A percentile compares a stretch with the other conserved stretches of the same genome.
These are phyloP conservation scores for Tolypocladium ophioglossoides DNA, from an alignment of 2,329 filamentous ascomycete genomes.

Conservation along the genomic window DNA sequence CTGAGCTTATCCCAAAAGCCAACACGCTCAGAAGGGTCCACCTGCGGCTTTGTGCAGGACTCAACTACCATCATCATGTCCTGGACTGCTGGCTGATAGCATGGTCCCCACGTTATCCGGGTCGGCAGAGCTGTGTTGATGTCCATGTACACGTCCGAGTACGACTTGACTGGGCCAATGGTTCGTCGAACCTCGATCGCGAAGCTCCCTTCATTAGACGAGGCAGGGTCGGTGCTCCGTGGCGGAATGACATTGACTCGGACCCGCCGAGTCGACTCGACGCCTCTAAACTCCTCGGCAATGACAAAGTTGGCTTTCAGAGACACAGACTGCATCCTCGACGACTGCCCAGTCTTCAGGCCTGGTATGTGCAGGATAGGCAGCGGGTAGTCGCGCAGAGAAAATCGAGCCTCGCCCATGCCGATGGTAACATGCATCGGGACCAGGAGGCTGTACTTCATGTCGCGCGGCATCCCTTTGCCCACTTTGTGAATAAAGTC, in stretches of 20 bases:
- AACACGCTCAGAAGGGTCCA: constrained; percentile 86
- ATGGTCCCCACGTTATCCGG: constrained; percentile 91
- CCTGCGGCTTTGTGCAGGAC: constrained; percentile 89
- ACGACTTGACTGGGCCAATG: constrained; percentile 90
- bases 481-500: constrained; percentile 80
- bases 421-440: constrained; percentile 84
- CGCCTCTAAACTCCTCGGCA: constrained; percentile 80
- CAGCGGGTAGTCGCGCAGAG: constrained; percentile 84
- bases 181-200: constrained; percentile 81
- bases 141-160: constrained; percentile 82
- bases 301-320: constrained; percentile 89
- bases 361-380: constrained; percentile 84
- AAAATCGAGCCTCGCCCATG: constrained; percentile 82
- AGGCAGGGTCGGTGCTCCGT: constrained; percentile 40
- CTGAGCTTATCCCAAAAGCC: constrained; percentile 99
- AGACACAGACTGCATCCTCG: constrained; percentile 69
- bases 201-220: constrained; percentile 54
- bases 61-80: constrained; percentile 99
- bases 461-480: constrained; percentile 93
- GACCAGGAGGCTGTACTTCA: constrained; percentile 79
- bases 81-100: constrained; percentile 94
- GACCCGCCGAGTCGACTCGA: constrained; percentile 70
- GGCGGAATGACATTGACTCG: constrained; percentile 77
- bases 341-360: constrained; percentile 68
- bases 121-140: constrained; percentile 91